phyloP scores from a whole-genome alignment of 306 rosid genomes.

The Vicia villosa region DNA sequence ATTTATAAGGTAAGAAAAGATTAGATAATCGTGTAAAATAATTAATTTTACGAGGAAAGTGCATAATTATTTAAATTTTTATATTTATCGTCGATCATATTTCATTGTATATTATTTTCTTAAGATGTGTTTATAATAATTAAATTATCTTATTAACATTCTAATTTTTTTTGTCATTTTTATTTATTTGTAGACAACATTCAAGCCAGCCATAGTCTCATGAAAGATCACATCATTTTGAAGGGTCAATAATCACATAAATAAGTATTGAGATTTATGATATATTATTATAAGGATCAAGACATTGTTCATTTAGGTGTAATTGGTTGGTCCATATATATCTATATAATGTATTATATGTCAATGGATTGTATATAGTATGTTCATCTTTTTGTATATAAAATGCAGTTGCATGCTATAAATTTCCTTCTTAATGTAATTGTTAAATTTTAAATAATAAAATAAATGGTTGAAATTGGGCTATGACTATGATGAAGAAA shows the following conservation, averaged over 20 bases:
- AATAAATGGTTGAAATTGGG: conserved; percentile 16
- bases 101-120: too few relatives aligned
- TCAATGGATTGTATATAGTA: conserved; percentile 5
- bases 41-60: too few relatives aligned
- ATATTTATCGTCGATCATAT: too few relatives aligned
- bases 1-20: not conserved
- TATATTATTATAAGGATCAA: conserved; percentile 2
- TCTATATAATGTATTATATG: not conserved
- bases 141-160: not conserved
- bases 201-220: conserved; percentile 43
- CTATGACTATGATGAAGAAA: conserved; percentile 20
- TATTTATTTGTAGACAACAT: conserved; percentile 44
- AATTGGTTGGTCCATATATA: conserved; percentile 24
- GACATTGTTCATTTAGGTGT: conserved; percentile 30
- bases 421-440: not conserved
- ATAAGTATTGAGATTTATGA: conserved; percentile 17
- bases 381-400: conserved; percentile 27
- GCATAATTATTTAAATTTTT: too few relatives aligned
- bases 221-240: conserved; percentile 29
- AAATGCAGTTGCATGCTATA: not conserved
- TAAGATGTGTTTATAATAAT: not conserved
- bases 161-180: not conserved
- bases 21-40: not conserved
- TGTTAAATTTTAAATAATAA: not conserved
- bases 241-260: conserved; percentile 15